Evolutionary conservation across 179 eudicot species (phyloP), one percentile per base, ranked within the genome.

Genomic region (Camellia oleifera): DNA sequence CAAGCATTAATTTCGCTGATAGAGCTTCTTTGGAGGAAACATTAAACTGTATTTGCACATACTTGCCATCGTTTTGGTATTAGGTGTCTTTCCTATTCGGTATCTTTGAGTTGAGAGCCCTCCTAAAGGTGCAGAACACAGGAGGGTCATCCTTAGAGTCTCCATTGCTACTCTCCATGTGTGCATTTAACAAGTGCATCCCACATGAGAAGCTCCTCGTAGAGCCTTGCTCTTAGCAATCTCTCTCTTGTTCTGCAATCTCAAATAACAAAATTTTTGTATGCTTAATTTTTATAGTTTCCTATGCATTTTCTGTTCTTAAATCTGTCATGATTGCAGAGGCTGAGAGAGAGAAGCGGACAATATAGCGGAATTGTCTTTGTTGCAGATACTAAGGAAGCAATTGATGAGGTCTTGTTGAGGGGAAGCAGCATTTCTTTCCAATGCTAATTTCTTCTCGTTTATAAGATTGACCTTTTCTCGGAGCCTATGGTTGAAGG

Each of bases 141-240:
- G 32, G 32, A 32, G 78, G 75, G 20, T 17, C 74, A 80, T 74
- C 57, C 82, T 80, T 18, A 80, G 67, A 56, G 63, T 65, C 78
- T 75, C 78, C 58, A 53, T 72, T 40, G 78, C 82, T 57, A 75
- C 82, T 75, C 78, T 74, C 78, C 79, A 80, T 56, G 82, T 80
- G 74, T 80, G 20, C 78, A 74, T 75, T 80, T 80, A 48, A 10
- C 12, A 5, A 80, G 77, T 65, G 74, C 82, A 3, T 80, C 78
- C 82, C 77, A 80, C 7, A 66, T 74, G 54, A 80, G 77, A 74
- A 6, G 65, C 61, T 74, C 72, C 56, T 63, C 78, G 32, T 3
- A 3, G 14, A 17, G 32, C 32, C 65, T 80, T 80, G 72, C 69
- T 72, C 15, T 64, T 80, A 18, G 72, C 72, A 52, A 74, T 53